Percentiles rank a stretch among this genome's conserved stretches.
phyloP scores from a whole-genome alignment of 306 rosid species.

The Dryas octopetala region DNA sequence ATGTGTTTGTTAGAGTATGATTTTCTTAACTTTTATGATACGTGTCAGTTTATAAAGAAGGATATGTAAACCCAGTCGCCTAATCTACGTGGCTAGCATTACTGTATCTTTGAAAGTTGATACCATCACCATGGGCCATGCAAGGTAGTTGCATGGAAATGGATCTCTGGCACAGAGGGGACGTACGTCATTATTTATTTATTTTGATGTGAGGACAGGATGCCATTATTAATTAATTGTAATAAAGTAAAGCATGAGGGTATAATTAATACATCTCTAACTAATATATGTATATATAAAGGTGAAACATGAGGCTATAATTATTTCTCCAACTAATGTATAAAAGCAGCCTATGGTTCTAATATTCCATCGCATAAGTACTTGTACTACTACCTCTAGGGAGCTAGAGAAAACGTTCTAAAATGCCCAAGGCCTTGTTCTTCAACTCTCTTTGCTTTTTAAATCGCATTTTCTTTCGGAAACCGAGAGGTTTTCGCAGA shows the following conservation, averaged over 20 bases:
- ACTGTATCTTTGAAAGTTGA: no score
- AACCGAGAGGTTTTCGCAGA: slow-evolving; percentile 37
- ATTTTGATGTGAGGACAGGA: neutral
- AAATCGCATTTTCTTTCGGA: slow-evolving; percentile 50
- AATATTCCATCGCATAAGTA: no score
- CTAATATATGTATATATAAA: no score
- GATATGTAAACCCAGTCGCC: no score
- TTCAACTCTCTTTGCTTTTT: slow-evolving; percentile 53
- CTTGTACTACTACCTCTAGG: neutral
- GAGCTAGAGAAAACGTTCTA: neutral
- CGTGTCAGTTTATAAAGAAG: no score
- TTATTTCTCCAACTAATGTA: neutral
- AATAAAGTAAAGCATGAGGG: neutral
- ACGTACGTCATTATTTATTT: neutral
- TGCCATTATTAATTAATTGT: neutral
- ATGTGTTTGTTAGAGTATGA: no score
- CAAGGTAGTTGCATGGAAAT: neutral
- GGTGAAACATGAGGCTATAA: neutral
- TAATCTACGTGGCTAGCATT: no score
- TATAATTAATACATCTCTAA: no score
- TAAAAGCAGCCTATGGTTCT: neutral
- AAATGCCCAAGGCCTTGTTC: slow-evolving; percentile 45
- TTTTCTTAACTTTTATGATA: no score
- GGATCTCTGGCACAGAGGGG: neutral
- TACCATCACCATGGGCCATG: neutral